Base-by-base conservation (phyloP, 176 grass and related monocot genomes). In the Aegilops umbellulata region DNA sequence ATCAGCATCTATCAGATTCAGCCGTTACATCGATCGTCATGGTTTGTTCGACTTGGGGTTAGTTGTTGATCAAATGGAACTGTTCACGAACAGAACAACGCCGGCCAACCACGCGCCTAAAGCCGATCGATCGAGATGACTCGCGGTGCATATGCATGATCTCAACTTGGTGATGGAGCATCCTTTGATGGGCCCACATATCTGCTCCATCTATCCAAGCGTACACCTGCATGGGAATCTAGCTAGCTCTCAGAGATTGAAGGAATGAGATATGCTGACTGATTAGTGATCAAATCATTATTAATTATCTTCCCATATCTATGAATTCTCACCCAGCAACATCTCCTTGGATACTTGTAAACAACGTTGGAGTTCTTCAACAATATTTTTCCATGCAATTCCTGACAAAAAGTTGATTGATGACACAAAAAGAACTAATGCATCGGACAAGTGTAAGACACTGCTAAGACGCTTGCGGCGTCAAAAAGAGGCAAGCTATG, bases 141-240 rank as follows among this genome's bases (percentile, higher is more conserved):
- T 10, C 10, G 26, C 73, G 77, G 65, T 77, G 74, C 39, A 58
- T 58, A 58, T 58, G 55, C 55, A 74, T 74, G 39, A 60, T 73
- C 74, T 72, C 86, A 77, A 72, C 81, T 72, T 88, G 81, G 38
- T 63, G 29, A 83, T 74, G 41, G 41, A 49, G 71, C 71, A 74
- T 83, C 74, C 68, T 67, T 25, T 61, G 0, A 78, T 11, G 53
- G 86, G 36, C 63, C 71, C 72, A 63, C 42, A 51, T 51, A 75
- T 83, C 86, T 63, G 20, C 73, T 83, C 80, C 51, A 63, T 83
- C 65, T 35, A 70, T 83, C 36, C n/a, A 87, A 77, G 60, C 23
- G 31, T 51, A 63, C 30, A 60, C 39, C 19, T 51, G 15, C 41
- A 74, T 29, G 41, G 10, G 57, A 83, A 88, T 83, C 73, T 63